A percentile compares a stretch with the other conserved stretches of the same genome.
Conservation (phyloP, 768 basidiomycete genomes). For the Suillus americanus region DNA sequence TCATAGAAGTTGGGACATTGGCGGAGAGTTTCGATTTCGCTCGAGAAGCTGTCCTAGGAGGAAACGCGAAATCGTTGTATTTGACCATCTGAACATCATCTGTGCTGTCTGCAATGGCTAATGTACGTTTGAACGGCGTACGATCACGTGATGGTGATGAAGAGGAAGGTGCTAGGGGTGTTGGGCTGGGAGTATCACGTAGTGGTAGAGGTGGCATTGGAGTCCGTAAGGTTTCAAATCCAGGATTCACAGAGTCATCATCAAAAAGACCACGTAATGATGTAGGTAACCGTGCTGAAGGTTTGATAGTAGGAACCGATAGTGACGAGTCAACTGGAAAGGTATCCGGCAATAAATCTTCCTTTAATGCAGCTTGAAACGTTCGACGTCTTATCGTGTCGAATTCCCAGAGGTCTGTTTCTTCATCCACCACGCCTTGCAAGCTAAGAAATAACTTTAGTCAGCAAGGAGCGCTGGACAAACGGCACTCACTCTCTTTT, state of each 20-base stretch:
- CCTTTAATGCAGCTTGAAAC: slow-evolving; percentile 20
- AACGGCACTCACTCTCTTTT: slow-evolving; percentile 46
- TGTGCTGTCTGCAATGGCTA: slow-evolving; percentile 26
- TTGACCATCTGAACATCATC: slow-evolving; percentile 45
- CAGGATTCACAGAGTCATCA: slow-evolving; percentile 37
- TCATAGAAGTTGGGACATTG: slow-evolving; percentile 16
- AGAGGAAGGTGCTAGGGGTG: slow-evolving; percentile 27
- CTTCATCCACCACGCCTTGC: slow-evolving; percentile 22
- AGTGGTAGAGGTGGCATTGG: slow-evolving; percentile 31
- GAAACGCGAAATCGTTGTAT: slow-evolving; percentile 55
- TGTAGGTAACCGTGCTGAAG: slow-evolving; percentile 60
- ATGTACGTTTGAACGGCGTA: slow-evolving; percentile 30
- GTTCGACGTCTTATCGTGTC: slow-evolving; percentile 61
- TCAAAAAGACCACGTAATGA: slow-evolving; percentile 83
- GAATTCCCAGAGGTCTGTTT: slow-evolving; percentile 69
- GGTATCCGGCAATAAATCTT: slow-evolving; percentile 22
- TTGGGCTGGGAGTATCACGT: slow-evolving; percentile 26
- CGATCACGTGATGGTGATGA: slow-evolving; percentile 38
- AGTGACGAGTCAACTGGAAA: slow-evolving; percentile 16
- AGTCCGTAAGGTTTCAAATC: slow-evolving; percentile 43
- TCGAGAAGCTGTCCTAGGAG: slow-evolving; percentile 36
- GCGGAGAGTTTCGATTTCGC: slow-evolving; percentile 33
- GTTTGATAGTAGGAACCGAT: slow-evolving; percentile 49
- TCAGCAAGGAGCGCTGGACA: background rate
- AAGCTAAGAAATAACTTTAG: slow-evolving; percentile 15